Evolutionary conservation across 129 eudicot species (phyloP).

Genomic region (Pulicaria dysenterica): DNA sequence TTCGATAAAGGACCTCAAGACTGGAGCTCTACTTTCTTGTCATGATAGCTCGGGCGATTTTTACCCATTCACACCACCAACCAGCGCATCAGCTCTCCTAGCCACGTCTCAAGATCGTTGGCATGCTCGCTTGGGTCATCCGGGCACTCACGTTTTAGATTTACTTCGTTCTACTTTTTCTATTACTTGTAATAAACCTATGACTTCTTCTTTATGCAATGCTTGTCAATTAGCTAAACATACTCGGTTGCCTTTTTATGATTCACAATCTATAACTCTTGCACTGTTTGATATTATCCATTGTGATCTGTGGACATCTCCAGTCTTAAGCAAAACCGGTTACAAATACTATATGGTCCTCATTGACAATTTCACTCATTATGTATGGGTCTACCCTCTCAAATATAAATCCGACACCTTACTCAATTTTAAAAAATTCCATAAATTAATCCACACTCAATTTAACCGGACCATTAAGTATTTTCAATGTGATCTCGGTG

Average conservation of each 20-base stretch:
- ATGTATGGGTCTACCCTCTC: neutral
- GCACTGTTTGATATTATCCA: too few species aligned
- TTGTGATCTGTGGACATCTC: too few species aligned
- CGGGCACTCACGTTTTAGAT: neutral
- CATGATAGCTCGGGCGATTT: too few species aligned
- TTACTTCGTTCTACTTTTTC: neutral
- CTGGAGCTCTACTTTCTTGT: too few species aligned
- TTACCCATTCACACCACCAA: too few species aligned
- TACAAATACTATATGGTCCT: too few species aligned
- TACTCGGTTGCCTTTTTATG: too few species aligned
- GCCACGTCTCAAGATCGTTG: neutral
- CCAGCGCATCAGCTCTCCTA: neutral
- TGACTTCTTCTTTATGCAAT: neutral
- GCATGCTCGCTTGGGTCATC: neutral
- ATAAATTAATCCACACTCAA: neutral
- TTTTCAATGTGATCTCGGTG: too few species aligned
- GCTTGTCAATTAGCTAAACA: neutral
- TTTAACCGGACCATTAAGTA: neutral
- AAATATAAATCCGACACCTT: neutral
- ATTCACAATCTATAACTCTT: too few species aligned
- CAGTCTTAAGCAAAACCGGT: too few species aligned
- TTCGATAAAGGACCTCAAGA: too few species aligned
- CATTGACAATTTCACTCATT: too few species aligned
- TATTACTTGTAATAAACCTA: neutral
- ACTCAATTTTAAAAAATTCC: neutral